Evolutionary conservation across 257 asterid species (phyloP).

Genomic region (Solanum bulbocastanum): DNA sequence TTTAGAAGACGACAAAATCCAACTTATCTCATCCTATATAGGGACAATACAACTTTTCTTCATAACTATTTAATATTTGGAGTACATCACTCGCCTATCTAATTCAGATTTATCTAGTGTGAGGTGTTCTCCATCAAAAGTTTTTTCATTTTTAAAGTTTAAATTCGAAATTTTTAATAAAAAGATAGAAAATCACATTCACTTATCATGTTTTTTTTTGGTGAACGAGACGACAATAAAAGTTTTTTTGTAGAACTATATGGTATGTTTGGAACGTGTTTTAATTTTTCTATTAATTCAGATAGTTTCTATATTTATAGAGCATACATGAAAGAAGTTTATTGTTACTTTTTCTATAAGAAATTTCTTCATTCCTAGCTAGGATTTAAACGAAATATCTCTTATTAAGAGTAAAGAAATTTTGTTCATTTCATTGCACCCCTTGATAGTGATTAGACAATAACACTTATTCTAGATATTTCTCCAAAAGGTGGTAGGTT

Average conservation of each 20-base stretch:
- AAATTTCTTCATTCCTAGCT: not conserved
- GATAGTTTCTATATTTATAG: not conserved
- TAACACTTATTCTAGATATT: not conserved
- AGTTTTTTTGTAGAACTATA: not conserved
- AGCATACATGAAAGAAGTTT: not conserved
- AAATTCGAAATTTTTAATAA: accelerated
- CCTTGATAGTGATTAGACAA: not conserved
- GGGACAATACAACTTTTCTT: not conserved
- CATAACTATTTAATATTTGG: not conserved
- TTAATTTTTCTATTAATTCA: not conserved
- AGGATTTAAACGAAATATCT: not conserved
- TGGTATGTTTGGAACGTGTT: not conserved
- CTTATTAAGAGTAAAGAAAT: accelerated
- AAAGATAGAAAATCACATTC: not conserved
- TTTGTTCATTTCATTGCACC: not conserved
- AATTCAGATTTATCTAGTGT: not conserved
- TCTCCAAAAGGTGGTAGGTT: not conserved
- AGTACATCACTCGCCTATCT: not conserved
- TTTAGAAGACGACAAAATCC: not conserved
- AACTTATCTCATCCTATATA: not conserved
- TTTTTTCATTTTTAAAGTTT: not conserved
- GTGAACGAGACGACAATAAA: not conserved
- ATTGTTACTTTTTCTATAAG: too few species aligned
- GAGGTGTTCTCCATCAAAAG: not conserved
- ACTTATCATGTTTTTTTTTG: not conserved